These are phyloP conservation scores for Oryza longistaminata DNA, from an alignment of 176 grass and related monocot species.

Conservation along the genomic window DNA sequence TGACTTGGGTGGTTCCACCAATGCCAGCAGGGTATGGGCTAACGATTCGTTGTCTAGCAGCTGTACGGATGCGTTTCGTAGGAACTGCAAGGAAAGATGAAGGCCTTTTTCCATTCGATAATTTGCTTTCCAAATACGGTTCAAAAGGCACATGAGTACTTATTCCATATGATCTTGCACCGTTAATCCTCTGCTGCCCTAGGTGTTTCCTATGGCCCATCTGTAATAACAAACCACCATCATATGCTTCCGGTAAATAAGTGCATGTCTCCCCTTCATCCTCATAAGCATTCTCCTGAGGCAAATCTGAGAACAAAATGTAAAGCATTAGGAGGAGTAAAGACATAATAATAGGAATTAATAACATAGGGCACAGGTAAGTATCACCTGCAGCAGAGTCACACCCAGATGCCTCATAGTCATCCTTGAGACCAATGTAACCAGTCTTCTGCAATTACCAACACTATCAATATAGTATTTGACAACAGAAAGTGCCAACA, in stretches of 20 bases:
- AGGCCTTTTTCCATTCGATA: conserved; percentile 74
- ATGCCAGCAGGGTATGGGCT: conserved; percentile 48
- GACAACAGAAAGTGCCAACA: conserved; percentile 24
- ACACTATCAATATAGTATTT: conserved; percentile 33
- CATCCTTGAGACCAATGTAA: conserved; percentile 53
- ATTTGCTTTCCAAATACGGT: conserved; percentile 67
- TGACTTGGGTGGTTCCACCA: conserved; percentile 44
- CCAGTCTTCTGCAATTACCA: conserved; percentile 59
- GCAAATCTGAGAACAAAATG: conserved; percentile 57
- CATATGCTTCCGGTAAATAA: conserved; percentile 58
- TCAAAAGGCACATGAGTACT: conserved; percentile 53
- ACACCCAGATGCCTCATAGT: conserved; percentile 68
- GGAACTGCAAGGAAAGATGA: conserved; percentile 69
- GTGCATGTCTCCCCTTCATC: conserved; percentile 73
- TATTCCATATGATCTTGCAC: conserved; percentile 54
- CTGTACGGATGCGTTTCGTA: conserved; percentile 72
- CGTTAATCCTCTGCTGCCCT: conserved; percentile 50
- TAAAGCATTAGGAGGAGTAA: conserved; percentile 22
- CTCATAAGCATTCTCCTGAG: conserved; percentile 65
- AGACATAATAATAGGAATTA: conserved; percentile 17
- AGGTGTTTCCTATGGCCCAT: conserved; percentile 61
- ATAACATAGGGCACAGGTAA: conserved; percentile 8
- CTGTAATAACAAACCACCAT: conserved; percentile 53
- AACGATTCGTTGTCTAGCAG: conserved; percentile 64
- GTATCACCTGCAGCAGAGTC: conserved; percentile 76